phyloP scores from a whole-genome alignment of 176 grass and related monocot genomes.

The Musa beccarii region DNA sequence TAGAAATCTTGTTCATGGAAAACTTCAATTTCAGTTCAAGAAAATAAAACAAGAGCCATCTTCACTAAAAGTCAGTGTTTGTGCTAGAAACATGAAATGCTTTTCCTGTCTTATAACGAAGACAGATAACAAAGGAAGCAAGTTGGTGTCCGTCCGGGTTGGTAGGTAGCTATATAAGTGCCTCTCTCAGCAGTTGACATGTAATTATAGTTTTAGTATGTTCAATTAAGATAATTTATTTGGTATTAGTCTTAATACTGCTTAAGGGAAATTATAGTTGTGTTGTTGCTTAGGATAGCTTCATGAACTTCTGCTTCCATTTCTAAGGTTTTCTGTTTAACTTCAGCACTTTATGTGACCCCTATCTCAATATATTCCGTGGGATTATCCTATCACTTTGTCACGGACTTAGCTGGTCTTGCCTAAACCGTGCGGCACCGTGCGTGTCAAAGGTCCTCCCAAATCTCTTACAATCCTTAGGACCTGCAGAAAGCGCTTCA shows the following conservation, averaged over 20 bases:
- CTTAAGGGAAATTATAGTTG: background rate
- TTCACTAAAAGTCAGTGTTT: background rate
- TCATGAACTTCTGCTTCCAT: background rate
- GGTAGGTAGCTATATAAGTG: background rate
- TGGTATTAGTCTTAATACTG: too few species aligned
- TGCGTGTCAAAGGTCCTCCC: too few species aligned
- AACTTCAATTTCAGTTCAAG: background rate
- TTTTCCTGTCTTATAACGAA: background rate
- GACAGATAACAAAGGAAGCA: background rate
- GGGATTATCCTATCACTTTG: slow-evolving; percentile 88
- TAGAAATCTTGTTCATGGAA: background rate
- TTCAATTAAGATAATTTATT: background rate
- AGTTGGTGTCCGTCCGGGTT: background rate
- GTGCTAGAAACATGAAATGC: background rate
- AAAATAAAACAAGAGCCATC: background rate
- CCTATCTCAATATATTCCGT: slow-evolving; percentile 95
- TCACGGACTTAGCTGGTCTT: too few species aligned
- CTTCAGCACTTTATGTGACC: slow-evolving; percentile 85
- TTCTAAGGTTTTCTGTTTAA: slow-evolving; percentile 2
- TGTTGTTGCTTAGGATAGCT: background rate
- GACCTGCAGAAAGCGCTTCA: too few species aligned
- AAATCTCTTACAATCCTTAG: too few species aligned
- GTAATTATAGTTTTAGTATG: background rate
- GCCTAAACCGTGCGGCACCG: too few species aligned
- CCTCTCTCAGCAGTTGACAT: background rate